These are phyloP conservation scores for Asterophora lycoperdoides DNA, from an alignment of 768 basidiomycete species.

Conservation along the genomic window DNA sequence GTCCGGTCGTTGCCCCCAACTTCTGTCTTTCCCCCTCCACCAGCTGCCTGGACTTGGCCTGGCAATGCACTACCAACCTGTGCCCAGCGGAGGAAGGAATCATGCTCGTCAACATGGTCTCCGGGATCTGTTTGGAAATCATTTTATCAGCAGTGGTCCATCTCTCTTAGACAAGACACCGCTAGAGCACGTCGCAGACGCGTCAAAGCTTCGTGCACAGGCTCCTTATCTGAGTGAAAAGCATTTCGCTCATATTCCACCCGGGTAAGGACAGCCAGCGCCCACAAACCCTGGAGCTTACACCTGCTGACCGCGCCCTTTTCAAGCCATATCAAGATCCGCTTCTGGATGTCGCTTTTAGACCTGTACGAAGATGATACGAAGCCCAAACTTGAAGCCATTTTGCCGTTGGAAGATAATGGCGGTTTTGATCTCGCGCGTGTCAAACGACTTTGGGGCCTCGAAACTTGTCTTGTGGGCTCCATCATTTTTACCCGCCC, in stretches of 20 bases:
- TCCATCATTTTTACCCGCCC: background rate
- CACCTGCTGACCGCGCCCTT: background rate
- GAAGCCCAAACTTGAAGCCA: conserved; percentile 14
- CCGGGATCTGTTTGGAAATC: background rate
- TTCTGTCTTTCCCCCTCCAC: too few relatives aligned
- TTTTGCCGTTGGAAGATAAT: conserved; percentile 16
- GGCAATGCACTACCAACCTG: too few relatives aligned
- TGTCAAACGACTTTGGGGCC: conserved; percentile 17
- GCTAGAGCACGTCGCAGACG: conserved; percentile 3
- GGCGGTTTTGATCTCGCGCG: conserved; percentile 16
- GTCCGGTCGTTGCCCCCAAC: too few relatives aligned
- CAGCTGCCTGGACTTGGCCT: too few relatives aligned
- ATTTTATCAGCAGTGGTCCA: conserved; percentile 5
- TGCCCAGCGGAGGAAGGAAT: background rate
- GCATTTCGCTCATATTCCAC: conserved; percentile 4
- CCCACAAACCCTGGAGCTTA: background rate
- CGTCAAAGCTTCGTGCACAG: background rate
- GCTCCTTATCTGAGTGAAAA: background rate
- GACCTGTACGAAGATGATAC: conserved; percentile 1
- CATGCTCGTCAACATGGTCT: background rate
- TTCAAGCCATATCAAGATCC: conserved; percentile 17
- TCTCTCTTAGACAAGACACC: conserved; percentile 12
- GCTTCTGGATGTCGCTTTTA: conserved; percentile 12
- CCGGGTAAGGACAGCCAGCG: conserved; percentile 9
- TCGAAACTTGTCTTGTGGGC: conserved; percentile 16